phyloP scores from a whole-genome alignment of 306 rosid genomes.

The Acacia crassicarpa region DNA sequence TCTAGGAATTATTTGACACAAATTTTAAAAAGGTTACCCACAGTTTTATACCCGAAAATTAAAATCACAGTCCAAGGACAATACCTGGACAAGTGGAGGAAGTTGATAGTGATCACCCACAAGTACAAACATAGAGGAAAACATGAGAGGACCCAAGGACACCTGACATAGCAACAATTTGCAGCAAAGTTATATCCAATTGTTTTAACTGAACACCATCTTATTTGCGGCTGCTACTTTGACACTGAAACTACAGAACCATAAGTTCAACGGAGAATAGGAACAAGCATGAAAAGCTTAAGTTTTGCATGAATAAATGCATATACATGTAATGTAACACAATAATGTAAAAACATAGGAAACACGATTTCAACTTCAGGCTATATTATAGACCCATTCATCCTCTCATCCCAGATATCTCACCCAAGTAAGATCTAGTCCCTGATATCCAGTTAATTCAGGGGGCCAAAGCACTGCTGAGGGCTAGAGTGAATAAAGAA shows the following conservation, averaged over 20 bases:
- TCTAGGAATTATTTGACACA: constrained; percentile 44
- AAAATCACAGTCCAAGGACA: constrained; percentile 1
- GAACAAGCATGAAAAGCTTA: constrained; percentile 6
- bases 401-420: neutral
- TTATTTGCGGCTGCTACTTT: neutral
- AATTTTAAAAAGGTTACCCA: constrained; percentile 3
- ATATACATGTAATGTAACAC: neutral
- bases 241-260: neutral
- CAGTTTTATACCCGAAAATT: neutral
- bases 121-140: constrained; percentile 86
- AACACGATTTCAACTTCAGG: neutral
- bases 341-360: neutral
- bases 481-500: neutral
- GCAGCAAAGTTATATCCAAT: neutral
- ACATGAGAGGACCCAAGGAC: constrained; percentile 85
- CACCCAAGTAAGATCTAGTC: neutral
- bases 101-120: constrained; percentile 98
- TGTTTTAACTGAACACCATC: neutral
- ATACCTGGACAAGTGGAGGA: constrained; percentile 90
- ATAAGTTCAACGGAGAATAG: neutral
- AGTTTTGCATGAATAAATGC: neutral
- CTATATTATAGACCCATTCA: neutral
- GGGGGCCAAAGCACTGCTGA: neutral
- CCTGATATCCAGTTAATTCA: neutral
- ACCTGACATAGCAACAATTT: constrained; percentile 57